Conservation (phyloP, 768 basidiomycete genomes). For the Paxillus rubicundulus region DNA sequence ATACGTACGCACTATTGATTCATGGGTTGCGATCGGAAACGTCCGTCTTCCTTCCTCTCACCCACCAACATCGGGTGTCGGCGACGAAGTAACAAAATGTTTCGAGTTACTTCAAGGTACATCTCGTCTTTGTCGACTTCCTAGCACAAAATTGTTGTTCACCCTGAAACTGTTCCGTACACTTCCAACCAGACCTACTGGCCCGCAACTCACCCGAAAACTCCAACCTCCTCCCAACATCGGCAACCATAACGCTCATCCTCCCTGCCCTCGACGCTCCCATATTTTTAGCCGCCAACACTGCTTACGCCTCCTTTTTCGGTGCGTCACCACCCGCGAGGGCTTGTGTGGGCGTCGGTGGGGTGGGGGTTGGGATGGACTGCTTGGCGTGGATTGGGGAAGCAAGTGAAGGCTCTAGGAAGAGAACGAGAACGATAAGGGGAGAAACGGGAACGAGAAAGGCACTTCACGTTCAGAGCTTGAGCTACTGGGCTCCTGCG, state of each 20-base stretch:
- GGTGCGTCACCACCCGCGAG: constrained; percentile 90
- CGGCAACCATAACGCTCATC: constrained; percentile 74
- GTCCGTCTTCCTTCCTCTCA: constrained; percentile 33
- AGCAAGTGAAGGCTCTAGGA: constrained; percentile 3
- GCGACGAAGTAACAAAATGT: constrained; percentile 69
- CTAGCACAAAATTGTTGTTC: neutral
- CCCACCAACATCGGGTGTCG: constrained; percentile 55
- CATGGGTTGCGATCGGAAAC: constrained; percentile 73
- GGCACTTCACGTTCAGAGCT: constrained; percentile 88
- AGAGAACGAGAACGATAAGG: constrained; percentile 14
- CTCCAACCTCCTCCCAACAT: constrained; percentile 15
- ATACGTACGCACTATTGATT: constrained; percentile 35
- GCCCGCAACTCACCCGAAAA: constrained; percentile 37
- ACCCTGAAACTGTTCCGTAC: neutral
- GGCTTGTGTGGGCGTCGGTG: constrained; percentile 85
- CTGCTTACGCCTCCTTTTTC: constrained; percentile 77
- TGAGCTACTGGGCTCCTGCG: constrained; percentile 99
- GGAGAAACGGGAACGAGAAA: constrained; percentile 45
- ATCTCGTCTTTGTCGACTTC: neutral
- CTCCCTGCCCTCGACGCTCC: constrained; percentile 68
- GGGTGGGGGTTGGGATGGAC: constrained; percentile 65
- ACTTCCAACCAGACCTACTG: constrained; percentile 47
- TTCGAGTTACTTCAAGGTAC: constrained; percentile 65
- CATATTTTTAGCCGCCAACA: constrained; percentile 74
- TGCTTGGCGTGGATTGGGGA: constrained; percentile 62